Evolutionary conservation across 2,329 filamentous ascomycete species (phyloP), one percentile per base, ranked within the genome.

Genomic region (Alternaria brassicicola): DNA sequence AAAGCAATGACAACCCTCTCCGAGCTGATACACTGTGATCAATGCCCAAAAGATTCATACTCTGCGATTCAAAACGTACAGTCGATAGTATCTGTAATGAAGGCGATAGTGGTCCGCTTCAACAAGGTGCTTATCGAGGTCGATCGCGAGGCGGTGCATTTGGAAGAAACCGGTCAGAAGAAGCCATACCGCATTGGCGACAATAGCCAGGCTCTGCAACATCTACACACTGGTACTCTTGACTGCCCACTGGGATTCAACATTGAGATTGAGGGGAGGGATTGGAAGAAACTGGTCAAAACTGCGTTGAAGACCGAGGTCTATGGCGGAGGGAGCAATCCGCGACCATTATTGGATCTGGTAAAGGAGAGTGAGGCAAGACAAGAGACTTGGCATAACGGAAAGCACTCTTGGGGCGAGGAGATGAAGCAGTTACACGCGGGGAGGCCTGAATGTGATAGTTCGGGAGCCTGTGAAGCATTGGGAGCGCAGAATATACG

Each of bases 171-270:
- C 0, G 71, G 73, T 3, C 65, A 70, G 23, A 79, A 71, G 52
- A 83, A 82, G 50, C 65, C 69, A 4, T 82, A 79, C 56, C 73
- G 78, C 2, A 71, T 84, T 8, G 78, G 79, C 28, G 80, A 83
- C 50, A 73, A 76, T n/a, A 76, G 68, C 19, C 70, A 70, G 3
- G 68, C 72, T 9, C 75, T 72, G 6, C 56, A 57, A 9, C 78
- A 82, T 59, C 61, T 82, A 4, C 82, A 83, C 48, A 80, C 80
- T 0, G 78, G 78, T 2, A 74, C 66, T 0, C 36, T 65, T 0
- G 76, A 79, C 51, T 84, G 81, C 61, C 78, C 78, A 0, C 78
- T 80, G 59, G 73, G 77, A 0, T 82, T 83, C 57, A 71, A 75
- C 21, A 68, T 84, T 31, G 76, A 81, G n/a, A 67, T 84, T 1